Evolutionary conservation across 495 filamentous ascomycete species (phyloP).

Genomic region (Penicillium pulvis): DNA sequence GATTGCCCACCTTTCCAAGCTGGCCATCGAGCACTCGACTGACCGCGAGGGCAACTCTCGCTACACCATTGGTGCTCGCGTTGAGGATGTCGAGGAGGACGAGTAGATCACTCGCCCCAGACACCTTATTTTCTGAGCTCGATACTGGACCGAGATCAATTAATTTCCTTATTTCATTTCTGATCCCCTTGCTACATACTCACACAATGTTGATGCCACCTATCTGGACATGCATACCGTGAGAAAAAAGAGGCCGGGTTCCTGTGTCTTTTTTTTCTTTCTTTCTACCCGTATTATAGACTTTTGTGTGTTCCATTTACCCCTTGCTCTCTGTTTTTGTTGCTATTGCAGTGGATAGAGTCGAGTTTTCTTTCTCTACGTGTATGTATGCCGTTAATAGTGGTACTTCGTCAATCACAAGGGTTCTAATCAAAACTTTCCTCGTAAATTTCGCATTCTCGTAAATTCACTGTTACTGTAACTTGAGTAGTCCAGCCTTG

Average conservation of each 20-base stretch:
- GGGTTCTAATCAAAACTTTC: slow-evolving; percentile 32
- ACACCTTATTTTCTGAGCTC: slow-evolving; percentile 24
- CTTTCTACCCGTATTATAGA: slow-evolving; percentile 47
- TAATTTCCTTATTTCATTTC: slow-evolving; percentile 32
- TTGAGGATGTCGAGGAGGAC: slow-evolving; percentile 69
- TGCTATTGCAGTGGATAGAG: slow-evolving; percentile 36
- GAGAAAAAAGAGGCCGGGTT: slow-evolving; percentile 25
- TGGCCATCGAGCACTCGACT: slow-evolving; percentile 70
- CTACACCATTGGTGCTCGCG: slow-evolving; percentile 62
- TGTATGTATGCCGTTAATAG: slow-evolving; percentile 56
- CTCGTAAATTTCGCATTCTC: background rate
- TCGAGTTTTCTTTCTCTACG: slow-evolving; percentile 46
- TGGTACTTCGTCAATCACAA: slow-evolving; percentile 46
- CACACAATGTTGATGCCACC: slow-evolving; percentile 30
- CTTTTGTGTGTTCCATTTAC: slow-evolving; percentile 44
- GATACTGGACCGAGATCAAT: slow-evolving; percentile 37
- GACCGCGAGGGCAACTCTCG: slow-evolving; percentile 57
- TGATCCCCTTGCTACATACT: slow-evolving; percentile 25
- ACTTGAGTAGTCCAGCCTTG: background rate
- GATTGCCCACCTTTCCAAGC: slow-evolving; percentile 72
- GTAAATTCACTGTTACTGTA: background rate
- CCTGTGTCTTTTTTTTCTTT: slow-evolving; percentile 25
- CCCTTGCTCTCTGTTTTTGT: slow-evolving; percentile 35
- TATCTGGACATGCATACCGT: slow-evolving; percentile 36
- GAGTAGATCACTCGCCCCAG: slow-evolving; percentile 48